phyloP scores from a whole-genome alignment of 1,139 yeast species.

The Nematodospora anomalae region DNA sequence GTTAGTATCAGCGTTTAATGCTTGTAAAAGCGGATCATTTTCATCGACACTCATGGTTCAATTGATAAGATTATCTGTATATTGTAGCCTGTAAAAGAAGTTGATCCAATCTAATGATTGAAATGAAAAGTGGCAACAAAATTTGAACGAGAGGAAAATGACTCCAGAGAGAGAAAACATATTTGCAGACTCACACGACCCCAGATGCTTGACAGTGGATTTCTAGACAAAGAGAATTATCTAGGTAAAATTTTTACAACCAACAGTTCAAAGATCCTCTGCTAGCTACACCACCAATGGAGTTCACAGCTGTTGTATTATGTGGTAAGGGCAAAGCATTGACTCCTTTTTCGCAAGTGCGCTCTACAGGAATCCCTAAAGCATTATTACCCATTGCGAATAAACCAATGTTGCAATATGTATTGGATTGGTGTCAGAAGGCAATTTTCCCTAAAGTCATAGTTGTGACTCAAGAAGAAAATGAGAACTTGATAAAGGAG shows the following conservation, averaged over 20 bases:
- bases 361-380: constrained; percentile 68
- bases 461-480: constrained; percentile 33
- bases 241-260: background rate
- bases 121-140: constrained; percentile 6
- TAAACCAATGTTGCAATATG: constrained; percentile 85
- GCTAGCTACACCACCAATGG: too few relatives aligned
- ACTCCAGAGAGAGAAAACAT: background rate
- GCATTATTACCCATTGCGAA: constrained; percentile 89
- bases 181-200: background rate
- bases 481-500: constrained; percentile 24
- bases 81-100: too few relatives aligned
- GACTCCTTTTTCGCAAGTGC: constrained; percentile 62
- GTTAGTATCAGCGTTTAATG: constrained; percentile 51
- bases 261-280: too few relatives aligned
- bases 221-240: too few relatives aligned
- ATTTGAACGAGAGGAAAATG: background rate
- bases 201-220: too few relatives aligned
- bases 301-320: constrained; percentile 84
- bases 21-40: constrained; percentile 71
- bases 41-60: constrained; percentile 55
- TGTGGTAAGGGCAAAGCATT: constrained; percentile 83
- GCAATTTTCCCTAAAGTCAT: constrained; percentile 69
- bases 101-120: too few relatives aligned
- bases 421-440: constrained; percentile 87
- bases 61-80: too few relatives aligned